Evolutionary conservation across 441 rosid species (phyloP), one percentile per base, ranked within the genome.

Genomic region (Erysimum cheiri): DNA sequence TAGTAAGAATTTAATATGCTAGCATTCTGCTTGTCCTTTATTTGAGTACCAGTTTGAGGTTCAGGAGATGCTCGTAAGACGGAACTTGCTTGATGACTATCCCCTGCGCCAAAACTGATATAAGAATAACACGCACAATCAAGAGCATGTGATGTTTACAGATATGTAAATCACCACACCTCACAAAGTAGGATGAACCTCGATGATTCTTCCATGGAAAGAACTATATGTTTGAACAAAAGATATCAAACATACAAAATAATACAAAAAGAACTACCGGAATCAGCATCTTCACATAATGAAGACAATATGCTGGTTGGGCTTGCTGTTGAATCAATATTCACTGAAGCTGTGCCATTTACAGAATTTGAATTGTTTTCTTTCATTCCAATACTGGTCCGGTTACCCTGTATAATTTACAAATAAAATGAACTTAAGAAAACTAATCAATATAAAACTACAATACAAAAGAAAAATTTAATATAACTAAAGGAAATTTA

Each of bases 221-320:
- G 33, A 35, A 60, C 47, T 17, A 57, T 39, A 37, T 57, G 7
- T 32, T 61, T 40, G 50, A 52, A 13, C 35, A 33, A 48, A 60
- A 24, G 11, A n/a, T 64, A n/a, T 59, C 19, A 40, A 73, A 56
- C 48, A 37, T 68, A 73, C 48, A 49, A 31, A 57, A 59, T 40
- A 54, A 40, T 26, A 28, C 48, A 24, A 22, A 15, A 73, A 72
- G 60, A 69, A 31, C 43, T 85, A 93, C 98, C 98, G 52, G 97
- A 86, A 81, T 93, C 96, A 71, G 87, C 89, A 76, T 93, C 97
- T 86, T 91, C 97, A 76, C 84, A 87, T 67, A 78, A 64, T 35
- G 90, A 85, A 49, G 97, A 74, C 77, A 89, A 81, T 48, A 90
- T 80, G 78, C 92, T 88, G 50, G 92, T 87, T 71, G 96, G 93